Conservation (phyloP, 208 protist genomes). For the Eutreptiella sp. region DNA sequence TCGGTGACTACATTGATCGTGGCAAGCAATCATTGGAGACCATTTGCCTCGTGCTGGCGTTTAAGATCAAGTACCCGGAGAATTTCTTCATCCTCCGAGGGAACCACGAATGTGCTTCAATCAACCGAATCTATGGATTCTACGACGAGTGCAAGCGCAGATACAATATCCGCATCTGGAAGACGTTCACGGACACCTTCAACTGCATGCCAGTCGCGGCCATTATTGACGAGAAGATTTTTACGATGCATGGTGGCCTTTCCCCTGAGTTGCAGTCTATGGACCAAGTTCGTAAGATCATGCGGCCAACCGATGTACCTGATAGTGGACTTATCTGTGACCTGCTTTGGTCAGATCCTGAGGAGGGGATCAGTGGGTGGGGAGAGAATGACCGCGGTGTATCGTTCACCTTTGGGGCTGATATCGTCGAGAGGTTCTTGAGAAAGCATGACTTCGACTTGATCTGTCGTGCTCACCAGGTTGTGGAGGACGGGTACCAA, state of each 20-base stretch:
- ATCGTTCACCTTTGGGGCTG: conserved; percentile 93
- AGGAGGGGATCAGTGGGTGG: conserved; percentile 78
- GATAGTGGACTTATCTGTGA: conserved; percentile 97
- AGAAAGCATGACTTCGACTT: conserved; percentile 98
- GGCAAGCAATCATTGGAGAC: conserved; percentile 97
- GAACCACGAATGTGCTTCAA: conserved; percentile 99
- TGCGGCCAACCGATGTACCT: conserved; percentile 94
- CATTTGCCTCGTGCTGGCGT: conserved; percentile 93
- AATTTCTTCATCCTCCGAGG: conserved; percentile 99
- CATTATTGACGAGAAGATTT: conserved; percentile 98
- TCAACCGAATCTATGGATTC: conserved; percentile 99
- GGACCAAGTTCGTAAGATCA: conserved; percentile 84
- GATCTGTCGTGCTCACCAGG: conserved; percentile 98
- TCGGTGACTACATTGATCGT: conserved; percentile 99
- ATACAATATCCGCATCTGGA: conserved; percentile 97
- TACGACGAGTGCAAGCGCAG: conserved; percentile 99
- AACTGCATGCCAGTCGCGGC: conserved; percentile 98
- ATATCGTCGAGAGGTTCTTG: conserved; percentile 96
- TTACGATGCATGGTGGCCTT: conserved; percentile 98
- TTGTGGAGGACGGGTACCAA: conserved; percentile 97
- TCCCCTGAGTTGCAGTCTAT: conserved; percentile 90
- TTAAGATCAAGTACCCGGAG: conserved; percentile 98
- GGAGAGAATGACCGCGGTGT: conserved; percentile 81
- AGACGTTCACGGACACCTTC: conserved; percentile 97
- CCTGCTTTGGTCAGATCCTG: conserved; percentile 99